A percentile compares a stretch with the other conserved stretches of the same genome.
phyloP scores from a whole-genome alignment of 805 yeast genomes.

The Metschnikowia continentalis region DNA sequence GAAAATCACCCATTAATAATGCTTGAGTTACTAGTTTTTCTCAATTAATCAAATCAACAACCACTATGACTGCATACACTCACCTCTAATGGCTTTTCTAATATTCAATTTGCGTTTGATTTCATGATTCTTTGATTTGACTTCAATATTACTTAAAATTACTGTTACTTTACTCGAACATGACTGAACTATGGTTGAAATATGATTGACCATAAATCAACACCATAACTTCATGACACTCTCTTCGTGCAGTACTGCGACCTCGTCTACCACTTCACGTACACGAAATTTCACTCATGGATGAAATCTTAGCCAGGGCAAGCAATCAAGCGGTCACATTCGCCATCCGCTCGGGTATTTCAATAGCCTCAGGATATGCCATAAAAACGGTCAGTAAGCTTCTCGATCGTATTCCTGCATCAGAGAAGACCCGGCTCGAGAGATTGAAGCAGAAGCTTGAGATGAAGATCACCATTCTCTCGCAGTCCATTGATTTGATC shows the following conservation, averaged over 20 bases:
- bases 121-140: too few species aligned
- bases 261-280: neutral
- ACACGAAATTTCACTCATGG: constrained; percentile 25
- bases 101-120: too few species aligned
- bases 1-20: too few species aligned
- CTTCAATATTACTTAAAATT: too few species aligned
- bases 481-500: constrained; percentile 65
- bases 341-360: constrained; percentile 72
- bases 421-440: constrained; percentile 46
- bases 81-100: too few species aligned
- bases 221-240: too few species aligned
- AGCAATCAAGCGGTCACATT: constrained; percentile 76
- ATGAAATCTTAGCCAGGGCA: constrained; percentile 48
- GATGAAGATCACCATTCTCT: constrained; percentile 55
- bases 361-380: constrained; percentile 71
- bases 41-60: too few species aligned
- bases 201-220: too few species aligned
- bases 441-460: constrained; percentile 43
- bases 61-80: too few species aligned
- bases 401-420: constrained; percentile 51
- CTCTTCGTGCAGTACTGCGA: constrained; percentile 2
- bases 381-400: constrained; percentile 57
- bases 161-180: too few species aligned
- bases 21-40: too few species aligned
- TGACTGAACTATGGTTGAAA: neutral